Evolutionary conservation across 2,329 filamentous ascomycete genomes (phyloP).

Genomic region (Hypomyces rosellus): DNA sequence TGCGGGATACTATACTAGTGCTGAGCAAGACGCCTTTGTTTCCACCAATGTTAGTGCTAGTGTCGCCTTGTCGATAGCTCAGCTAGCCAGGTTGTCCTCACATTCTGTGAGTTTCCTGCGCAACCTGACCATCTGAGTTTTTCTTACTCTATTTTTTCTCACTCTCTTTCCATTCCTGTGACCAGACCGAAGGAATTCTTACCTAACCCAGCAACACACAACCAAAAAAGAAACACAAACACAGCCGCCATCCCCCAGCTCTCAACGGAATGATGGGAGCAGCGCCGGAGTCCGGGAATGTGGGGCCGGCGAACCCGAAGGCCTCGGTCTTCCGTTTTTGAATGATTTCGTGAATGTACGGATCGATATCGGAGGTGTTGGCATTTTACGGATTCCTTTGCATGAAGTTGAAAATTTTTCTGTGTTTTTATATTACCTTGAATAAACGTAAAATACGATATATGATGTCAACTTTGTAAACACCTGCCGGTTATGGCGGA

Average conservation of each 20-base stretch:
- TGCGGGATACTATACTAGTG: constrained; percentile 2
- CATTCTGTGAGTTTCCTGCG: background rate
- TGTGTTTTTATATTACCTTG: too few species aligned
- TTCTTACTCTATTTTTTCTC: background rate
- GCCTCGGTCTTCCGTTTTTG: background rate
- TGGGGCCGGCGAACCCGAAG: constrained; percentile 10
- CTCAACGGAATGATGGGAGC: constrained; percentile 2
- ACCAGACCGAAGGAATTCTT: constrained; percentile 3
- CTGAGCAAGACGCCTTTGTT: constrained; percentile 5
- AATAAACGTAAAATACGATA: too few species aligned
- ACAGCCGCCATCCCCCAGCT: background rate
- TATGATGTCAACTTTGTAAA: too few species aligned
- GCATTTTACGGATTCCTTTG: too few species aligned
- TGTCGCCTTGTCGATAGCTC: constrained; percentile 10
- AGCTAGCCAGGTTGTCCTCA: constrained; percentile 9
- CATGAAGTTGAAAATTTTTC: too few species aligned
- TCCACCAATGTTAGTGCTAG: constrained; percentile 4
- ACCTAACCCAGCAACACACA: background rate
- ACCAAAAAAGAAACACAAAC: too few species aligned
- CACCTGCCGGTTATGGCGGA: too few species aligned
- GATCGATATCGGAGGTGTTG: background rate
- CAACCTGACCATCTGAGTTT: constrained; percentile 6
- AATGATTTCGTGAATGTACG: background rate
- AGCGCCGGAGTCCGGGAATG: constrained; percentile 6
- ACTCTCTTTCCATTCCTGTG: background rate